Evolutionary conservation across 805 yeast species (phyloP), one percentile per base, ranked within the genome.

Genomic region (Kazachstania kunashirensis): DNA sequence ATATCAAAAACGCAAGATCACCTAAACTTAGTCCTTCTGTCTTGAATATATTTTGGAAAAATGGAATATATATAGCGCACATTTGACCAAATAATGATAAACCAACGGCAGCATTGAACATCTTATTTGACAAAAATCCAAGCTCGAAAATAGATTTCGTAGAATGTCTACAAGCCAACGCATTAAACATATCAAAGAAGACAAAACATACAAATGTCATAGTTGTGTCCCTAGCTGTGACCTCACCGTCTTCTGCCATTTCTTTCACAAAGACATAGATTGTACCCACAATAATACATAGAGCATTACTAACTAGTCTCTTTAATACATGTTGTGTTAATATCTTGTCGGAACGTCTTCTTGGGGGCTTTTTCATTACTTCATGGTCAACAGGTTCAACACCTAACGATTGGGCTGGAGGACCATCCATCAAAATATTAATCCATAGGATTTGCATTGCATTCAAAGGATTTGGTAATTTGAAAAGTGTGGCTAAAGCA

Each of bases 401-500:
- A 41, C 98, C 98, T 30, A 89, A 67, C 0, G 95, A 83, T 64
- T 89, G 98, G 2, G 97, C 97, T 4, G 98, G 98, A 9, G 98
- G 98, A 1, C 98, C 98, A 64, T 89, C 98, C 98, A 89, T 89
- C 40, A 89, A 70, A 44, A 89, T 92, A 58, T 89, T 89, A 57
- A 89, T 89, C 96, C 97, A 89, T 51, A 89, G 67, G 50, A 89
- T 92, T 67, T 92, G 97, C 98, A 89, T 89, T 20, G 98, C 96
- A 56, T 89, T 89, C 49, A 89, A 70, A 9, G 98, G 98, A 49
- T 85, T 88, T 34, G 96, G 95, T 41, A 89, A 68, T 40, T 84
- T 84, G 53, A 88, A 78, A 38, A 88, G 63, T 1, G 97, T 89
- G 2, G 95, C 71, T 45, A 88, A 66, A 1, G 95, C 95, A 53